Conservation (phyloP, 2,329 filamentous ascomycete species). For the Thielaviopsis punctulata region DNA sequence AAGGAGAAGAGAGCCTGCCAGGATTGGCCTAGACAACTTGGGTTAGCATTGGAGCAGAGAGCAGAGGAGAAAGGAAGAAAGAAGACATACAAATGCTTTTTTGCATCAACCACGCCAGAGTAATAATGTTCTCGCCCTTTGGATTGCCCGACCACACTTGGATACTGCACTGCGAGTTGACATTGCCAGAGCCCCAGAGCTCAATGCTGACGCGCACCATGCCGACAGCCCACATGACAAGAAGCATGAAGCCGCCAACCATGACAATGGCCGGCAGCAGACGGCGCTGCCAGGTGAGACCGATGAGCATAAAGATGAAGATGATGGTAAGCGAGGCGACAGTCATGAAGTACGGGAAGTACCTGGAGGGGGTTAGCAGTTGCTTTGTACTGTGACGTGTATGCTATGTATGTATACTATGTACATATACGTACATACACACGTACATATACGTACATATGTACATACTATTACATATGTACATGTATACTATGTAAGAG, state of each 20-base stretch:
- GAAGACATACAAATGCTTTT: slow-evolving; percentile 40
- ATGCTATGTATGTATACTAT: too few species aligned
- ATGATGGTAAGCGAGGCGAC: slow-evolving; percentile 40
- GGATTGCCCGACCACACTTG: slow-evolving; percentile 36
- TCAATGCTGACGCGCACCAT: slow-evolving; percentile 44
- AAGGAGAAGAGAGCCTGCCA: slow-evolving; percentile 51
- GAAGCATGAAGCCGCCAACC: slow-evolving; percentile 47
- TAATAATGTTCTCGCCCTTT: slow-evolving; percentile 33
- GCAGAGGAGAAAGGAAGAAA: not conserved
- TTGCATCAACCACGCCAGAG: slow-evolving; percentile 48
- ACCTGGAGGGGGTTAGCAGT: slow-evolving; percentile 28
- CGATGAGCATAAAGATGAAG: slow-evolving; percentile 49
- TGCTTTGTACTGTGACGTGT: too few species aligned
- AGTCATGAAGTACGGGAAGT: slow-evolving; percentile 50
- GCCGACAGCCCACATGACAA: slow-evolving; percentile 50
- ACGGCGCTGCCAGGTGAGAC: slow-evolving; percentile 42
- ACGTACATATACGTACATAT: too few species aligned
- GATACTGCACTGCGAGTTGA: slow-evolving; percentile 42
- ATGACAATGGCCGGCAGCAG: slow-evolving; percentile 45
- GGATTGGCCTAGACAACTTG: slow-evolving; percentile 29
- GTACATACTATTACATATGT: too few species aligned
- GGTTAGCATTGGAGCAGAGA: not conserved
- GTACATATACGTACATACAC: too few species aligned
- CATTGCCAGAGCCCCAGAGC: slow-evolving; percentile 42
- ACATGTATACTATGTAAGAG: not conserved